Percentiles rank a stretch among this genome's conserved stretches.
Conservation (phyloP, 192 early-diverging fungal species). For the Entrophospora sp. region DNA sequence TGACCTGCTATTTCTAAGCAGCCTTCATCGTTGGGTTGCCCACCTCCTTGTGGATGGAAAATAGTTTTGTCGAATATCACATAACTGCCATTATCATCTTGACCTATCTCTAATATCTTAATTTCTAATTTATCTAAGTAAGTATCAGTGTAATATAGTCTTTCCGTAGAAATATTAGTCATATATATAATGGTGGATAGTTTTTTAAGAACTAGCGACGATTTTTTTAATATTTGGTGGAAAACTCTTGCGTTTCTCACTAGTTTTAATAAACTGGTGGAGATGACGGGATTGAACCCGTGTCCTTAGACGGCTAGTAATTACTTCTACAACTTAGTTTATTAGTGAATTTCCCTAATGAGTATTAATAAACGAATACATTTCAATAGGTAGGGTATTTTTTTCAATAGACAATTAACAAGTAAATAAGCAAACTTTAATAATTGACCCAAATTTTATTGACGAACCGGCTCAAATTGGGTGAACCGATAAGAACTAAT, state of each 20-base stretch:
- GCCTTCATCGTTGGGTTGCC: neutral
- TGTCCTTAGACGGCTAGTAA: neutral
- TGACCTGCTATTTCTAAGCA: neutral
- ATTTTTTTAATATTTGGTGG: too few relatives aligned
- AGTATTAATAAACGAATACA: slow-evolving; percentile 1
- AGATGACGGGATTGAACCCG: slow-evolving; percentile 11
- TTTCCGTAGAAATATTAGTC: too few relatives aligned
- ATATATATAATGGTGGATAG: too few relatives aligned
- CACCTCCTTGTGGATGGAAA: neutral
- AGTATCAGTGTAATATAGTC: neutral
- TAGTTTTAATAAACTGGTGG: neutral
- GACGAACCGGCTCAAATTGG: neutral
- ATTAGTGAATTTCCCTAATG: slow-evolving; percentile 1
- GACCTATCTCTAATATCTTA: neutral
- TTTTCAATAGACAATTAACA: neutral
- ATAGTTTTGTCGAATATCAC: neutral
- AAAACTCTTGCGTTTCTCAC: too few relatives aligned
- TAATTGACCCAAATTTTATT: slow-evolving; percentile 1
- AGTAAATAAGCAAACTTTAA: slow-evolving; percentile 10
- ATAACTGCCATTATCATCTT: neutral
- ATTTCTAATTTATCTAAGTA: neutral
- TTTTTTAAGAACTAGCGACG: too few relatives aligned
- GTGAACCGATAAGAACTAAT: slow-evolving; percentile 1
- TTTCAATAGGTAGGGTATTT: neutral
- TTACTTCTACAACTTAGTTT: slow-evolving; percentile 13